phyloP scores from a whole-genome alignment of 495 filamentous ascomycete species.

The Paragyromitra xinjiangensis region DNA sequence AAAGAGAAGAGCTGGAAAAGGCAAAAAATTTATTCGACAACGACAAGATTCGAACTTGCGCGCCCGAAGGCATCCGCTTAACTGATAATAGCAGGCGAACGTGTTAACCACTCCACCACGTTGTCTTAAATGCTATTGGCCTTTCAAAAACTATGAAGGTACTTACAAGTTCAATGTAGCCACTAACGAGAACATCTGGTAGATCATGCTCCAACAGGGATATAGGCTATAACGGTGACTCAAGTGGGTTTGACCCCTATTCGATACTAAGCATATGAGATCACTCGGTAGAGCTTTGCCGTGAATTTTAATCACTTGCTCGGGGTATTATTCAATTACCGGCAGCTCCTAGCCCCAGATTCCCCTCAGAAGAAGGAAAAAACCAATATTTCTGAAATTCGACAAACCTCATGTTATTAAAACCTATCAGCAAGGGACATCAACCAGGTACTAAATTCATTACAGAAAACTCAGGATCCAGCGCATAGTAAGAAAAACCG shows the following conservation, averaged over 20 bases:
- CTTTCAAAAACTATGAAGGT: background rate
- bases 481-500: no score
- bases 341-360: no score
- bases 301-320: no score
- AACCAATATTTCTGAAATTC: no score
- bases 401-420: no score
- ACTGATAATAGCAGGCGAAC: slow-evolving; percentile 7
- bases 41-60: background rate
- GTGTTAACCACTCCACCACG: slow-evolving; percentile 12
- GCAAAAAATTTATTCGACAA: background rate
- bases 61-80: slow-evolving; percentile 13
- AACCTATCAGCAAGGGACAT: no score
- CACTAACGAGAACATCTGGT: background rate
- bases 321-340: no score
- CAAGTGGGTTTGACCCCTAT: background rate
- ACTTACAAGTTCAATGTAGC: background rate
- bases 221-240: background rate
- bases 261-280: background rate
- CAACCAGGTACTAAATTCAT: no score
- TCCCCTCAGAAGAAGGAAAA: no score
- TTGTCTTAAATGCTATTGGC: background rate
- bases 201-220: background rate
- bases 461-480: no score
- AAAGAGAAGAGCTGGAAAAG: background rate
- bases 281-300: background rate